phyloP scores from a whole-genome alignment of 2,329 filamentous ascomycete genomes.

The Fusarium phyllophilum region DNA sequence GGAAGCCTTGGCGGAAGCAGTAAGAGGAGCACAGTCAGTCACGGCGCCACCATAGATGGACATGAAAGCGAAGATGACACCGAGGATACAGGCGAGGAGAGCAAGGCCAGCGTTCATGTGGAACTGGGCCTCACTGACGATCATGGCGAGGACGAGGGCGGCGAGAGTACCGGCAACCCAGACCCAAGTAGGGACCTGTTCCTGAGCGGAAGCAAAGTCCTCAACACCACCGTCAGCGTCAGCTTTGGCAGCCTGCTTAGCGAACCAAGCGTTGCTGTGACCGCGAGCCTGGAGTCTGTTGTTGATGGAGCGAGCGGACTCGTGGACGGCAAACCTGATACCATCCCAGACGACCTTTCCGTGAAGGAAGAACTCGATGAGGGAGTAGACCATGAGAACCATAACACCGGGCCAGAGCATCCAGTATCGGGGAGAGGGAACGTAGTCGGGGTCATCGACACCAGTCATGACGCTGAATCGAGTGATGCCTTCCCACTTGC shows the following conservation, averaged over 20 bases:
- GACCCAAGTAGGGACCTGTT: conserved; percentile 65
- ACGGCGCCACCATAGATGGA: conserved; percentile 62
- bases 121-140: conserved; percentile 63
- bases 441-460: conserved; percentile 42
- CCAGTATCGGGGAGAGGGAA: conserved; percentile 55
- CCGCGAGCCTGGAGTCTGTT: conserved; percentile 45
- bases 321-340: conserved; percentile 47
- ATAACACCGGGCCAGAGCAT: conserved; percentile 57
- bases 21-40: conserved; percentile 68
- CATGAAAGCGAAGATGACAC: conserved; percentile 68
- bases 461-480: conserved; percentile 48
- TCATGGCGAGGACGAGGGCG: conserved; percentile 62
- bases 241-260: conserved; percentile 50
- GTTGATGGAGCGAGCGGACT: conserved; percentile 47
- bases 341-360: conserved; percentile 51
- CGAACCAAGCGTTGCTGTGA: conserved; percentile 47
- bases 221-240: conserved; percentile 48
- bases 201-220: conserved; percentile 53
- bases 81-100: conserved; percentile 64
- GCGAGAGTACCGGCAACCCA: conserved; percentile 59
- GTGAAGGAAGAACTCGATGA: conserved; percentile 55
- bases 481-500: conserved; percentile 46
- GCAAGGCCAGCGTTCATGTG: conserved; percentile 67
- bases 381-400: conserved; percentile 55
- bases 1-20: conserved; percentile 73